Percentiles rank a stretch among this genome's conserved stretches.
These are phyloP conservation scores for Kazachstania sp. DNA, from an alignment of 1,139 yeast species.

Conservation along the genomic window DNA sequence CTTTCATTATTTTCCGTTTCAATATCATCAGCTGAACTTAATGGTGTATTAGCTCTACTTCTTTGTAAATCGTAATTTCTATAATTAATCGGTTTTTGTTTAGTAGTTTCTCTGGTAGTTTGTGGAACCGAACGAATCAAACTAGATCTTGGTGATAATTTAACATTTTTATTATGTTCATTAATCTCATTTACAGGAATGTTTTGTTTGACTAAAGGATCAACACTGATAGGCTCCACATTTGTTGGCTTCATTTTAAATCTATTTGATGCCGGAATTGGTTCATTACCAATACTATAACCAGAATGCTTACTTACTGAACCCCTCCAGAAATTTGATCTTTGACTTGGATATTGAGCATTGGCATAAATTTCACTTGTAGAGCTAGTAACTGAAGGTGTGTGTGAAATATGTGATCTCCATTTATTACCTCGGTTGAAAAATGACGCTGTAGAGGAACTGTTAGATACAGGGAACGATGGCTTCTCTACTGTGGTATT, in stretches of 20 bases:
- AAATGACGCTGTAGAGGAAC: conserved; percentile 9
- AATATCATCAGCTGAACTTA: conserved; percentile 1
- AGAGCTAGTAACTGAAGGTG: conserved; percentile 1
- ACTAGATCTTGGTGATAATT: conserved; percentile 19
- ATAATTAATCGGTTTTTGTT: conserved; percentile 13
- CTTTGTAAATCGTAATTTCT: conserved; percentile 10
- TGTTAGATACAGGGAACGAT: conserved; percentile 6
- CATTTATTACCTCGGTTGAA: conserved; percentile 19
- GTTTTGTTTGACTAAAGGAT: background rate
- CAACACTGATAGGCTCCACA: conserved; percentile 2
- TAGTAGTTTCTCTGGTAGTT: conserved; percentile 22
- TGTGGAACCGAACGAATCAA: conserved; percentile 26
- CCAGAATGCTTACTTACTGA: conserved; percentile 1
- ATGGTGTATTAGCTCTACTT: conserved; percentile 1
- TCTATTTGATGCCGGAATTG: background rate
- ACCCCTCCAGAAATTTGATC: conserved; percentile 11
- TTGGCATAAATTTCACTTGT: background rate
- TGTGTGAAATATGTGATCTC: conserved; percentile 10
- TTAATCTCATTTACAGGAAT: background rate
- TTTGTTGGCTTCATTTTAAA: background rate
- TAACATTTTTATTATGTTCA: background rate
- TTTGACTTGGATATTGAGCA: background rate
- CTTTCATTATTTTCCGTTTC: conserved; percentile 13
- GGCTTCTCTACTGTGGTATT: background rate
- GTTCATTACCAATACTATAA: conserved; percentile 2